Evolutionary conservation across 2,329 filamentous ascomycete genomes (phyloP), one percentile per base, ranked within the genome.

Genomic region (Diplodia corticola): DNA sequence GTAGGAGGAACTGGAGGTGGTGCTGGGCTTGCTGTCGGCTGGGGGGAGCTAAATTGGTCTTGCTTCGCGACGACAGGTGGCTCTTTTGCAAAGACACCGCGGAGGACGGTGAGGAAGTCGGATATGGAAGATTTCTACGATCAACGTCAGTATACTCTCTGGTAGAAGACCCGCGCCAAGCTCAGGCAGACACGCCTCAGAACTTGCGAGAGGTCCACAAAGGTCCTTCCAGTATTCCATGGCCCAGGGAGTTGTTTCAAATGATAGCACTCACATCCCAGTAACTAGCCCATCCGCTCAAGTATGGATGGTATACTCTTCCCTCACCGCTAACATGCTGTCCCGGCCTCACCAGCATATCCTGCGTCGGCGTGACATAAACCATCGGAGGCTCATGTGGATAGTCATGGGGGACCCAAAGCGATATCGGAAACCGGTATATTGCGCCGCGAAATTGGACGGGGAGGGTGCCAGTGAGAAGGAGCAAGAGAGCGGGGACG

Each of bases 311-410:
- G 76, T 98, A 99, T 69, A 98, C 87, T 76, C 91, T 89, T 28
- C 95, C 95, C 73, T 98, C 94, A 5, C 91, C 89, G 74, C 95
- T 93, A 68, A 99, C 93, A 81, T 99, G 93, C 75, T 99, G 95
- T 0, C 95, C 95, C 0, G 93, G 92, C 22, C 94, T 86, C 49
- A 99, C 89, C 70, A 91, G 80, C 92, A 99, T 98, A 69, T 88
- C 91, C 70, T 91, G 89, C 5, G 91, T 92, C 2, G 95, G 93
- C 6, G 89, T 93, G 49, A 98, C 92, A 77, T 97, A 98, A 67
- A 90, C 87, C 54, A 98, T 85, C 1, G 95, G 95, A 0, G 92
- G 85, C 73, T 96, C 92, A 69, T 87, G 85, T 1, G 95, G 95
- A 76, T 98, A 99, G 64, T 88, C 86, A 75, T 96, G 92, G 4